These are phyloP conservation scores for Malus orientalis DNA, from an alignment of 306 rosid species.

Conservation along the genomic window DNA sequence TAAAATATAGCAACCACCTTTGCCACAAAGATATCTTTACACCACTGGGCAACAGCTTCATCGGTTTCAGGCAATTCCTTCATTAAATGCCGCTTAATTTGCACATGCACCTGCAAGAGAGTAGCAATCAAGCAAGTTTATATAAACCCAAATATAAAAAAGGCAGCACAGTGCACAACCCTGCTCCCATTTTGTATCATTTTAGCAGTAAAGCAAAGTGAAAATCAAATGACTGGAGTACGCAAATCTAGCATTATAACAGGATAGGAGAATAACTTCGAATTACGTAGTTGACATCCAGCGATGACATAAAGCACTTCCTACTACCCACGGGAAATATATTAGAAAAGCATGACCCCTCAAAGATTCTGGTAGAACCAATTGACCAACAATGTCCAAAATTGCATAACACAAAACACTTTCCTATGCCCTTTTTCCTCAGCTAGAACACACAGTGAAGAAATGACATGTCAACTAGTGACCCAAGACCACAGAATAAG, in stretches of 20 bases:
- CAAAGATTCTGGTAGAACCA: neutral
- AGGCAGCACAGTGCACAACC: neutral
- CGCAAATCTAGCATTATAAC: neutral
- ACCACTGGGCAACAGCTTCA: conserved; percentile 94
- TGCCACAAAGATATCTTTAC: conserved; percentile 73
- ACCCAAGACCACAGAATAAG: neutral
- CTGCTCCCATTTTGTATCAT: neutral
- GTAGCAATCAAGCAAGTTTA: neutral
- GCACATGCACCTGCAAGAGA: conserved; percentile 73
- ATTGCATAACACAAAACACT: neutral
- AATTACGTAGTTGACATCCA: neutral
- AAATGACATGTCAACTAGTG: neutral
- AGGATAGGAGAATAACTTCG: neutral
- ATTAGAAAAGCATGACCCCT: neutral
- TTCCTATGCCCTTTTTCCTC: neutral
- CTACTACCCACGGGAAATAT: neutral
- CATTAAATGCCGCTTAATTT: conserved; percentile 79
- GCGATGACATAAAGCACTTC: neutral
- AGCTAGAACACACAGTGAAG: neutral
- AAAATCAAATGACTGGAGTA: neutral
- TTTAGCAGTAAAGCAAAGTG: neutral
- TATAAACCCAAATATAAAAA: neutral
- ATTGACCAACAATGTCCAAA: neutral
- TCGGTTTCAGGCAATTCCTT: conserved; percentile 78
- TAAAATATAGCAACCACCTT: conserved; percentile 40